Evolutionary conservation across 176 grass and related monocot genomes (phyloP).

Genomic region (Carex pumila): DNA sequence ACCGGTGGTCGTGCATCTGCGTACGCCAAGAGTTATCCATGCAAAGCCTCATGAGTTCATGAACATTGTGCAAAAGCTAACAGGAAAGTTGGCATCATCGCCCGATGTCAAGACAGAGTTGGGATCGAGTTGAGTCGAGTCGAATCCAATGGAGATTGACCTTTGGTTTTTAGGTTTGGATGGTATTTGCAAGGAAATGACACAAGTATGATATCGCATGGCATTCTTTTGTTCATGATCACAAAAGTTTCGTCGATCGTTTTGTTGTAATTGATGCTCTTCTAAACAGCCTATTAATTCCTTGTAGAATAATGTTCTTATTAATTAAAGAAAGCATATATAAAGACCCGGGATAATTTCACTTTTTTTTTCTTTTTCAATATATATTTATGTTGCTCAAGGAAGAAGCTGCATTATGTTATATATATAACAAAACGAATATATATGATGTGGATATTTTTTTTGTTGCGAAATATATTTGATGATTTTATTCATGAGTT

Average conservation of each 20-base stretch:
- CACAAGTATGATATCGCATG: neutral
- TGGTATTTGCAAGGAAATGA: neutral
- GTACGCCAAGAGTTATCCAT: slow-evolving; percentile 53
- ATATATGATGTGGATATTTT: neutral
- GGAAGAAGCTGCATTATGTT: neutral
- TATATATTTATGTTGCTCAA: neutral
- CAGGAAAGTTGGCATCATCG: slow-evolving; percentile 21
- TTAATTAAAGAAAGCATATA: neutral
- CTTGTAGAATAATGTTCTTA: neutral
- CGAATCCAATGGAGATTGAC: neutral
- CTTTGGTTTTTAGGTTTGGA: neutral
- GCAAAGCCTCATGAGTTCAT: slow-evolving; percentile 58
- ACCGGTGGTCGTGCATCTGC: slow-evolving; percentile 49
- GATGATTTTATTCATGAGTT: no score
- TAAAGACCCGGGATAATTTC: neutral
- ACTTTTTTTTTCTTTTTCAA: neutral
- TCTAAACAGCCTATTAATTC: neutral
- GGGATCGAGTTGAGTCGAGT: neutral
- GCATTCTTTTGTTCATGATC: neutral
- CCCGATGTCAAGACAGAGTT: neutral
- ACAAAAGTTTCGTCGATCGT: neutral
- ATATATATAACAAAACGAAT: neutral
- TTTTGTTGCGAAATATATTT: no score
- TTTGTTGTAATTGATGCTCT: neutral
- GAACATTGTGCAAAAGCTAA: slow-evolving; percentile 59